phyloP scores from a whole-genome alignment of 495 filamentous ascomycete genomes.

The Penicillium manginii region DNA sequence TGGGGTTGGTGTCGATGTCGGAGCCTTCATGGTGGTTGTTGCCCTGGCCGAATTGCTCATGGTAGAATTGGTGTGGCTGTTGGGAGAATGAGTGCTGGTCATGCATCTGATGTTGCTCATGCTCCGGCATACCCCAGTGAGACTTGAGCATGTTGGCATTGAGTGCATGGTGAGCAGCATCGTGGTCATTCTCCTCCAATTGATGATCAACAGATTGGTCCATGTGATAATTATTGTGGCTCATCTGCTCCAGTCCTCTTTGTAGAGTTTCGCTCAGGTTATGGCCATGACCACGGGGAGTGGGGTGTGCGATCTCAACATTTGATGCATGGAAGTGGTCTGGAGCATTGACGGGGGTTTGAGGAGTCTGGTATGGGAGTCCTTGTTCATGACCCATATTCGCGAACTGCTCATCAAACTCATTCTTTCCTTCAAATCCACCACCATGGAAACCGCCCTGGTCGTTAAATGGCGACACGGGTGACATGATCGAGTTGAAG shows the following conservation, averaged over 20 bases:
- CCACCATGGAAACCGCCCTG: constrained; percentile 37
- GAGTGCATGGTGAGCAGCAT: constrained; percentile 31
- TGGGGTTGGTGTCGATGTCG: constrained; percentile 78
- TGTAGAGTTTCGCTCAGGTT: constrained; percentile 76
- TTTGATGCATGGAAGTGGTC: constrained; percentile 53
- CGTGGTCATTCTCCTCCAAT: constrained; percentile 65
- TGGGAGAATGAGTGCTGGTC: constrained; percentile 32
- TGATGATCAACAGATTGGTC: constrained; percentile 73
- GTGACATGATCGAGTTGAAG: constrained; percentile 48
- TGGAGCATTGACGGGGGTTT: constrained; percentile 40
- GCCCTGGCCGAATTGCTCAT: constrained; percentile 38
- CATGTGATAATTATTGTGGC: constrained; percentile 71
- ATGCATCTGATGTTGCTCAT: constrained; percentile 30
- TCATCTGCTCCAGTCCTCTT: constrained; percentile 77
- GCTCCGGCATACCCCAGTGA: constrained; percentile 43
- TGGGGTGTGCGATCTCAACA: constrained; percentile 65
- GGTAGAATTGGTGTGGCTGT: constrained; percentile 42
- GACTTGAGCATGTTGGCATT: constrained; percentile 43
- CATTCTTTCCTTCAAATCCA: constrained; percentile 37
- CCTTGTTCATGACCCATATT: constrained; percentile 32
- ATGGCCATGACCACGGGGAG: constrained; percentile 64
- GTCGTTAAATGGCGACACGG: constrained; percentile 50
- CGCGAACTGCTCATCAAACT: constrained; percentile 27
- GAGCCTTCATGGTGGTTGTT: constrained; percentile 59
- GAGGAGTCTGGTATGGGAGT: constrained; percentile 33